Percentiles rank a stretch among this genome's conserved stretches.
phyloP scores from a whole-genome alignment of 2,329 filamentous ascomycete species.

The Claviceps purpurea region DNA sequence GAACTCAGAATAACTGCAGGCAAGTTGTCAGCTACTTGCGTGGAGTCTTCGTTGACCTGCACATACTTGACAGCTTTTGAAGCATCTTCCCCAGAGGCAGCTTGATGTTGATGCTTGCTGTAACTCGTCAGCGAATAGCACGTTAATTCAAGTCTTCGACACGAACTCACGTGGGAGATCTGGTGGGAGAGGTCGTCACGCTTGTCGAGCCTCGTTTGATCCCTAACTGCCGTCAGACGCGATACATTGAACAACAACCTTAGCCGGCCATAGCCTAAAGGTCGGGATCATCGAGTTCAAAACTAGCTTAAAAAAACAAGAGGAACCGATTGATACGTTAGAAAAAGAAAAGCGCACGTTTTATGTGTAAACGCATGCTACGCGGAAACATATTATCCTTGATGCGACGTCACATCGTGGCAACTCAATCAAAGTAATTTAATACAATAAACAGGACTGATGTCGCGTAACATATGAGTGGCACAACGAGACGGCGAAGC shows the following conservation, averaged over 20 bases:
- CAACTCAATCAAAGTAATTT: background rate
- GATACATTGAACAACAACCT: background rate
- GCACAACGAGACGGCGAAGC: background rate
- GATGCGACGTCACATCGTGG: background rate
- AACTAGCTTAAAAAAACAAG: background rate
- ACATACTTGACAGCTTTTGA: constrained; percentile 5
- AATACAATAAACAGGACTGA: background rate
- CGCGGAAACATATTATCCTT: too few species aligned
- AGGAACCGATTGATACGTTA: background rate
- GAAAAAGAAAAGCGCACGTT: background rate
- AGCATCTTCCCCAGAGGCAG: constrained; percentile 5
- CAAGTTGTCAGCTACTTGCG: background rate
- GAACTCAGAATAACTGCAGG: constrained; percentile 5
- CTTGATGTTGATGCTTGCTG: constrained; percentile 5
- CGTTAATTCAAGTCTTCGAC: background rate
- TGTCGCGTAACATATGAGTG: background rate
- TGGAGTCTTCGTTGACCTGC: background rate
- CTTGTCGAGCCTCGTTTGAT: constrained; percentile 2
- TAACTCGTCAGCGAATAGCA: background rate
- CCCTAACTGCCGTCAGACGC: background rate
- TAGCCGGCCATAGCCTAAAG: background rate
- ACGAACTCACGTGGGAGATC: background rate
- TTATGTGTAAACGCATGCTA: too few species aligned
- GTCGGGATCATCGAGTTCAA: too few species aligned
- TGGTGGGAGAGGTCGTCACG: constrained; percentile 1